phyloP scores from a whole-genome alignment of 2,329 filamentous ascomycete genomes.

The Talaromyces sp. region DNA sequence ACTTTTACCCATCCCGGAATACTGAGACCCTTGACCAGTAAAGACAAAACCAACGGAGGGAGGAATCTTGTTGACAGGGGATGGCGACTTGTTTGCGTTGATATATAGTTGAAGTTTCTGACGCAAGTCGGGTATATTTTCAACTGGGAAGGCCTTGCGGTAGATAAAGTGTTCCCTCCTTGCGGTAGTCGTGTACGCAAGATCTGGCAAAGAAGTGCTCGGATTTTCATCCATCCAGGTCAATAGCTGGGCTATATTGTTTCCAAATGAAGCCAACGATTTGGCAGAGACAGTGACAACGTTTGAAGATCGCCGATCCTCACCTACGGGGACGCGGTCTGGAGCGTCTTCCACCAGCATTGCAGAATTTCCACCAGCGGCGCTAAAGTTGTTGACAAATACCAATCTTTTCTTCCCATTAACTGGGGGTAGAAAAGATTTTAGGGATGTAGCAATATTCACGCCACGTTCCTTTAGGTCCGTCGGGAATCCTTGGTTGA shows the following conservation, averaged over 20 bases:
- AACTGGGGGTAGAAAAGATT: slow-evolving; percentile 24
- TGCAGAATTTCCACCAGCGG: slow-evolving; percentile 58
- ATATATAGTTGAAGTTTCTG: not conserved
- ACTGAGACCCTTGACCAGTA: slow-evolving; percentile 26
- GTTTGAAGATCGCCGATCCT: slow-evolving; percentile 49
- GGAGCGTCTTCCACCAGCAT: slow-evolving; percentile 56
- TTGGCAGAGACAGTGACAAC: slow-evolving; percentile 54
- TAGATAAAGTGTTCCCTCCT: slow-evolving; percentile 51
- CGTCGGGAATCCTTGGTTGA: slow-evolving; percentile 43
- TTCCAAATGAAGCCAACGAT: slow-evolving; percentile 43
- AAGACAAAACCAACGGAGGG: slow-evolving; percentile 27
- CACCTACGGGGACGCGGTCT: slow-evolving; percentile 39
- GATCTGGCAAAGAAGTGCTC: slow-evolving; percentile 43
- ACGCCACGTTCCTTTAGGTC: slow-evolving; percentile 41
- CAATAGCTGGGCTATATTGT: slow-evolving; percentile 17
- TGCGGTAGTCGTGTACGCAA: slow-evolving; percentile 61
- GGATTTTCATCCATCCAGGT: slow-evolving; percentile 25
- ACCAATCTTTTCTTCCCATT: slow-evolving; percentile 28
- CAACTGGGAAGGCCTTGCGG: slow-evolving; percentile 5
- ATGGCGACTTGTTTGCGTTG: not conserved
- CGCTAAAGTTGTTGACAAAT: slow-evolving; percentile 61
- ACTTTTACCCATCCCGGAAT: slow-evolving; percentile 19
- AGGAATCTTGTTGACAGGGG: not conserved
- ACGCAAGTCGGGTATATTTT: slow-evolving; percentile 16
- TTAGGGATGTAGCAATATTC: slow-evolving; percentile 37